A percentile compares a stretch with the other conserved stretches of the same genome.
Evolutionary conservation across 345 rosid species (phyloP).

Genomic region (Aegle marmelos): DNA sequence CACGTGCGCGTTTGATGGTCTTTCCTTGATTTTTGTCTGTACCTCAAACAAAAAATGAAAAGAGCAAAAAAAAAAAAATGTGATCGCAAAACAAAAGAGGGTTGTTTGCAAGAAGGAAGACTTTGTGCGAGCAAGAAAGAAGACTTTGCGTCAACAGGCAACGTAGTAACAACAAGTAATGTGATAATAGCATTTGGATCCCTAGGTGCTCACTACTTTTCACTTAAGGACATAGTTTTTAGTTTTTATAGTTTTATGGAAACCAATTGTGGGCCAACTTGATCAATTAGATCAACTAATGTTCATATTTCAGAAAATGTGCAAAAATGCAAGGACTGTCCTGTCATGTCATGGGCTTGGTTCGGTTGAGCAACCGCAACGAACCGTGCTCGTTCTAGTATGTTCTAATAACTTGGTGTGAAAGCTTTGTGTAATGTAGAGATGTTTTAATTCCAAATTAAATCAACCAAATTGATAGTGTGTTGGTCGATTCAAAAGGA

Average conservation of each 20-base stretch:
- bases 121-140: too few relatives aligned
- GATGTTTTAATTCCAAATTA: neutral
- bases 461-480: neutral
- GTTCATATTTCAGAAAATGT: rapidly evolving
- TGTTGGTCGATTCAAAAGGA: neutral
- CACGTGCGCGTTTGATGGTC: conserved; percentile 21
- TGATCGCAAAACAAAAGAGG: neutral
- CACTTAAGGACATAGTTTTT: too few relatives aligned
- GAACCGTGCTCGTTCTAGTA: neutral
- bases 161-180: too few relatives aligned
- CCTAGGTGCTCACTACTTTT: too few relatives aligned
- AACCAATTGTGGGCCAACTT: neutral
- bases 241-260: too few relatives aligned
- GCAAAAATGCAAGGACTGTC: neutral
- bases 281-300: neutral
- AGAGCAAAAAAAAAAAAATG: neutral
- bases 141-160: too few relatives aligned
- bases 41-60: too few relatives aligned
- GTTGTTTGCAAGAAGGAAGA: too few relatives aligned
- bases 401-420: neutral
- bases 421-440: neutral
- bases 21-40: conserved; percentile 8
- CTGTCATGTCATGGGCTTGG: too few relatives aligned
- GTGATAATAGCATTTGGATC: too few relatives aligned
- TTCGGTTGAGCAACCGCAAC: neutral